Conservation (phyloP, 23 red algal genomes). For the Gracilariopsis chorda region DNA sequence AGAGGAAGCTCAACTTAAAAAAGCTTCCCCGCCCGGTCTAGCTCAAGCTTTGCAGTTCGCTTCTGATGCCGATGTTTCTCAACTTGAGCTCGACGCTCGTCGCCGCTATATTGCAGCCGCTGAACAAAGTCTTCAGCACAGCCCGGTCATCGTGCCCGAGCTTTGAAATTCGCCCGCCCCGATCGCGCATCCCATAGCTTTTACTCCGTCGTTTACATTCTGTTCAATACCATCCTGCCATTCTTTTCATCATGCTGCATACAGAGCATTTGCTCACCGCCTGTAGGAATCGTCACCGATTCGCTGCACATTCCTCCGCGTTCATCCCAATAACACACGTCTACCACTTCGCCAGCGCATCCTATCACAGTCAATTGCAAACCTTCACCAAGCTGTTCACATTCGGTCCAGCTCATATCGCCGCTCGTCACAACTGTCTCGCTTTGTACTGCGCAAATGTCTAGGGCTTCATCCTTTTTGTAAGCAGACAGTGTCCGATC, state of each 20-base stretch:
- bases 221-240: not conserved
- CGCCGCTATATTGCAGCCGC: not conserved
- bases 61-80: not conserved
- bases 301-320: not conserved
- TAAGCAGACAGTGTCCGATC: not conserved
- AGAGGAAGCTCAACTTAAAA: not conserved
- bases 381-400: not conserved
- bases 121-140: not conserved
- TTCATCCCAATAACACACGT: slow-evolving; percentile 31
- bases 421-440: not conserved
- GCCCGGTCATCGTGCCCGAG: not conserved
- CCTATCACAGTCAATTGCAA: slow-evolving; percentile 19
- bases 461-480: not conserved
- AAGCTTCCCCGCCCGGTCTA: not conserved
- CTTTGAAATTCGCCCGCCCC: not conserved
- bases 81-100: not conserved
- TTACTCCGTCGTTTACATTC: not conserved
- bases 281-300: slow-evolving; percentile 7
- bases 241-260: not conserved
- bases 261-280: not conserved
- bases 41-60: not conserved
- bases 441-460: not conserved
- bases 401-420: not conserved
- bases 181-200: too few relatives aligned
- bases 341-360: slow-evolving; percentile 3